Base-by-base conservation (phyloP, 2,329 filamentous ascomycete genomes). In the Aspergillus neotritici region DNA sequence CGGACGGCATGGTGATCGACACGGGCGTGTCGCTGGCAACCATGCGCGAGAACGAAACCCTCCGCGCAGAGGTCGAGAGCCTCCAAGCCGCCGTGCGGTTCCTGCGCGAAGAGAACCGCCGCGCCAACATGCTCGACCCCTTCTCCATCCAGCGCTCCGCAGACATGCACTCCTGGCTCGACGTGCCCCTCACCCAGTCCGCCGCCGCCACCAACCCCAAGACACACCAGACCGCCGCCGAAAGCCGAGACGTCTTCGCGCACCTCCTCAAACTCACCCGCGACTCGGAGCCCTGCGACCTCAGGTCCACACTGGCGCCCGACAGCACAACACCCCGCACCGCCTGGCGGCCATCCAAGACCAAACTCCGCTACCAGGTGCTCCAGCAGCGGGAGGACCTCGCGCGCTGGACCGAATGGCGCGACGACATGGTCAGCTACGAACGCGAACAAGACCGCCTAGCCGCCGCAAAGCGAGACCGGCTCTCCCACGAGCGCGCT, bases 51-150 rank as follows among this genome's bases (percentile, higher is more conserved):
- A 70, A 70, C 40, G 68, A 70, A 46, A 54, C 60, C 40, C 63
- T 70, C 17, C 65, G 68, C 21, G 56, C 64, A 11, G 70, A 73
- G 47, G 63, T 73, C 14, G 55, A 57, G 40, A 66, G 60, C 48
- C 62, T 73, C 10, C 68, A 72, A 58, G 63, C 69, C n/a, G 67
- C 70, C 1, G 65, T 73, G 5, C 68, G 70, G 37, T 72, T 67
- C 52, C 54, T 73, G 6, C 67, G 69, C 29, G 65, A 68, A 40
- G 70, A 73, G 39, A 72, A 70, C 46, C 64, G 65, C 17, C 66
- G 66, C 17, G 53, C 60, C 15, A 67, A 60, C 37, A 56, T 68
- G 15, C 60, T 68, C 36, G 65, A 69, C 43, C 66, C 67, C 3
- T 69, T 66, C 50, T 68, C 67, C 10, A 55, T 70, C 28, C 66